phyloP scores from a whole-genome alignment of 495 filamentous ascomycete species.

The Echria macrotheca region DNA sequence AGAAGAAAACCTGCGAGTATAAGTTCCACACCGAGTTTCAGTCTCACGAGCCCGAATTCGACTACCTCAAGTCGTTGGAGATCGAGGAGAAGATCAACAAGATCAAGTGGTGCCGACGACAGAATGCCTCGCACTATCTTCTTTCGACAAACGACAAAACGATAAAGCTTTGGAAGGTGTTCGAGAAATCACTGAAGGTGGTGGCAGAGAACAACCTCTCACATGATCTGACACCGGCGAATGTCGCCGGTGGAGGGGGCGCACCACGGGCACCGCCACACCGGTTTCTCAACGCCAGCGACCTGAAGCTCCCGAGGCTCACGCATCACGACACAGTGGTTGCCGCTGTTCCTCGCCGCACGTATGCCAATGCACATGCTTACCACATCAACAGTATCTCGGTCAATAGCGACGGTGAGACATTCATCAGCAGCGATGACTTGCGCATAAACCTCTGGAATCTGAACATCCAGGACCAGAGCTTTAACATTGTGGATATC shows the following conservation, averaged over 20 bases:
- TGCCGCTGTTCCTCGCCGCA: conserved; percentile 88
- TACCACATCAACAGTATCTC: conserved; percentile 99
- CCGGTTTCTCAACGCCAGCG: conserved; percentile 72
- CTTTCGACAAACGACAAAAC: conserved; percentile 99
- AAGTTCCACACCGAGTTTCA: conserved; percentile 99
- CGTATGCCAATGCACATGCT: conserved; percentile 96
- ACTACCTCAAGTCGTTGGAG: conserved; percentile 97
- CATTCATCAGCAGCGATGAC: conserved; percentile 98
- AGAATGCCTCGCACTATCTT: conserved; percentile 97
- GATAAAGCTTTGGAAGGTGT: conserved; percentile 99
- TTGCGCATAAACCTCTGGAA: conserved; percentile 98
- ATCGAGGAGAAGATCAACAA: conserved; percentile 99
- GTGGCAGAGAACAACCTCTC: conserved; percentile 98
- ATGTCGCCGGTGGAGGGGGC: conserved; percentile 66
- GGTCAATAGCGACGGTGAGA: conserved; percentile 98
- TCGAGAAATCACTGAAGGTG: conserved; percentile 97
- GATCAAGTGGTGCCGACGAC: conserved; percentile 98
- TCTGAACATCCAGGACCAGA: conserved; percentile 97
- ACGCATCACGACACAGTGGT: conserved; percentile 99
- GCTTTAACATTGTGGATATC: conserved; percentile 99
- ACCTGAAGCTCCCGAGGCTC: conserved; percentile 87
- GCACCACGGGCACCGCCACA: conserved; percentile 62
- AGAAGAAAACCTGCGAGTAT: conserved; percentile 99
- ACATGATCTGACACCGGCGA: conserved; percentile 82
- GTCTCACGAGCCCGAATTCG: conserved; percentile 98